phyloP scores from a whole-genome alignment of 495 filamentous ascomycete genomes.

The Aspergillus affinis region DNA sequence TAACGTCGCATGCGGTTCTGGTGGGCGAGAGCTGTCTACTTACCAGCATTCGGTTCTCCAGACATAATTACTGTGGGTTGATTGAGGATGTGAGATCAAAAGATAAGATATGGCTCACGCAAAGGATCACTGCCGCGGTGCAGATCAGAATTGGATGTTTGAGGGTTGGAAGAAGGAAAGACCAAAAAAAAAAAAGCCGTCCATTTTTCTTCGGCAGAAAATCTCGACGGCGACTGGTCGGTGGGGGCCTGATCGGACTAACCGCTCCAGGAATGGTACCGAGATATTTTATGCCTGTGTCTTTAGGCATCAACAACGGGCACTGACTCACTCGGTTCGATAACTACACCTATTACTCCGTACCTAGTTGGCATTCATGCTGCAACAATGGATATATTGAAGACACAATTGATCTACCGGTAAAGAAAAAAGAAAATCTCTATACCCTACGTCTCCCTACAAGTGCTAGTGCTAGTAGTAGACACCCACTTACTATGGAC shows the following conservation, averaged over 20 bases:
- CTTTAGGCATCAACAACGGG: constrained; percentile 1
- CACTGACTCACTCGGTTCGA: too few species aligned
- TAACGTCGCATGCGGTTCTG: not conserved
- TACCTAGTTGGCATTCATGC: too few species aligned
- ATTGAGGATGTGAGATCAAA: constrained; percentile 18
- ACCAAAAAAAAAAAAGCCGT: not conserved
- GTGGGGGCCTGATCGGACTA: constrained; percentile 6
- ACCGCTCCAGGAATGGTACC: constrained; percentile 1
- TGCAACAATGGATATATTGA: too few species aligned
- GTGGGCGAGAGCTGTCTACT: constrained; percentile 9
- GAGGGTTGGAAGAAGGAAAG: constrained; percentile 1
- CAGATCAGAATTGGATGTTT: constrained; percentile 16
- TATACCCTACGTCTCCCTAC: too few species aligned
- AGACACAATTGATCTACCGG: too few species aligned
- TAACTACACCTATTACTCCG: too few species aligned
- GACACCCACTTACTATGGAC: too few species aligned
- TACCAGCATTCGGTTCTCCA: constrained; percentile 40
- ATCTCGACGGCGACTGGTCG: constrained; percentile 9
- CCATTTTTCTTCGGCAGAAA: constrained; percentile 11
- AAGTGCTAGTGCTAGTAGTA: too few species aligned
- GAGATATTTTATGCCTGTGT: not conserved
- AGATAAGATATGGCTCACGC: constrained; percentile 42
- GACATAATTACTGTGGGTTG: constrained; percentile 31
- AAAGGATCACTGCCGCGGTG: constrained; percentile 44
- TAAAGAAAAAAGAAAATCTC: too few species aligned